Conservation (phyloP, 1,284 basidiomycete genomes). For the Moniliophthora roreri region DNA sequence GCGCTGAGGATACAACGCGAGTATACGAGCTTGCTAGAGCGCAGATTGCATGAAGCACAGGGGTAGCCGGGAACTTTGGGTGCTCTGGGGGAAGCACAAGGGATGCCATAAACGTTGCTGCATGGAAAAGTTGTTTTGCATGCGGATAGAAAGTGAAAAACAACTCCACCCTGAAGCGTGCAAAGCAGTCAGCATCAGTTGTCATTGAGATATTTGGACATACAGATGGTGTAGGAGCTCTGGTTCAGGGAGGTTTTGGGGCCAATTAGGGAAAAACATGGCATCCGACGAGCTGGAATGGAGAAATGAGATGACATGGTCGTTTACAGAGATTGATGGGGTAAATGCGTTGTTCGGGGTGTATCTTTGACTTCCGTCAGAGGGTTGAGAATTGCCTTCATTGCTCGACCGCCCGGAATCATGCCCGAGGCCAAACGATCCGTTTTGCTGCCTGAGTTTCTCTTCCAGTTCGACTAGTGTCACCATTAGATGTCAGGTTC, state of each 20-base stretch:
- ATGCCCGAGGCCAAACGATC: slow-evolving; percentile 20
- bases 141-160: slow-evolving; percentile 76
- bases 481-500: slow-evolving; percentile 9
- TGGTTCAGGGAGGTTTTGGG: slow-evolving; percentile 56
- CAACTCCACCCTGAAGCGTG: slow-evolving; percentile 54
- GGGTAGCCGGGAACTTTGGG: slow-evolving; percentile 64
- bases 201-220: slow-evolving; percentile 22
- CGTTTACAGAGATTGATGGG: too few species aligned
- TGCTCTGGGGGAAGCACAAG: slow-evolving; percentile 67
- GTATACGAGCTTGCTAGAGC: slow-evolving; percentile 72
- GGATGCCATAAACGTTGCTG: slow-evolving; percentile 60
- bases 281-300: slow-evolving; percentile 36
- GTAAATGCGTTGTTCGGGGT: too few species aligned
- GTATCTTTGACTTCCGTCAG: too few species aligned
- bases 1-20: slow-evolving; percentile 53
- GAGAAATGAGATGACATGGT: not conserved
- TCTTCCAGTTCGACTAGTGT: slow-evolving; percentile 70
- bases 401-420: not conserved
- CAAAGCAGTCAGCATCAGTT: not conserved
- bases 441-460: slow-evolving; percentile 39
- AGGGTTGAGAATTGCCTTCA: not conserved
- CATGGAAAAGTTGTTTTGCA: slow-evolving; percentile 64
- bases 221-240: slow-evolving; percentile 65
- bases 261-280: slow-evolving; percentile 60
- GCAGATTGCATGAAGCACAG: slow-evolving; percentile 75